phyloP scores from a whole-genome alignment of 1,284 basidiomycete genomes.

The Agroathelia rolfsii region DNA sequence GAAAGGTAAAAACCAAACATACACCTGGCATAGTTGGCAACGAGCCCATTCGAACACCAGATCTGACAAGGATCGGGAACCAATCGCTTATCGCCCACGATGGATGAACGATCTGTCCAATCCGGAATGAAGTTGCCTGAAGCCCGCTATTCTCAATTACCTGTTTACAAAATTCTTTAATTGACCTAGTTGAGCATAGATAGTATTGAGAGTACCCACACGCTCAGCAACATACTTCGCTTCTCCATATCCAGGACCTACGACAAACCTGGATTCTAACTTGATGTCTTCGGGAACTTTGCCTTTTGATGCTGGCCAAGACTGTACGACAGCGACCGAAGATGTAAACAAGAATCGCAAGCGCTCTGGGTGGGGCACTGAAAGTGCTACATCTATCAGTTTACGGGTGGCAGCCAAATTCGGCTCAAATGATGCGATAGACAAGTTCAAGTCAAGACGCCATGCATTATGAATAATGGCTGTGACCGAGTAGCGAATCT shows the following conservation, averaged over 20 bases:
- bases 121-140: too few species aligned
- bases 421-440: slow-evolving; percentile 23
- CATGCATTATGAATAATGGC: slow-evolving; percentile 23
- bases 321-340: slow-evolving; percentile 16
- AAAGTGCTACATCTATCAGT: slow-evolving; percentile 23
- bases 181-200: too few species aligned
- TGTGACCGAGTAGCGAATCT: slow-evolving; percentile 17
- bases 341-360: slow-evolving; percentile 26
- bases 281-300: slow-evolving; percentile 12
- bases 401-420: slow-evolving; percentile 19
- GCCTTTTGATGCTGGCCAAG: too few species aligned
- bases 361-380: slow-evolving; percentile 15
- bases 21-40: too few species aligned
- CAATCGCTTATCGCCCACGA: too few species aligned
- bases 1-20: too few species aligned
- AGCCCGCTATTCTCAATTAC: too few species aligned
- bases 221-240: slow-evolving; percentile 16
- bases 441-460: slow-evolving; percentile 27
- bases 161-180: too few species aligned
- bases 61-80: too few species aligned
- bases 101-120: too few species aligned
- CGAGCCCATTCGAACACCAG: too few species aligned
- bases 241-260: slow-evolving; percentile 13
- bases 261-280: slow-evolving; percentile 11
- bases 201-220: too few species aligned